Conservation (phyloP, 179 eudicot species). For the Beta corolliflora region DNA sequence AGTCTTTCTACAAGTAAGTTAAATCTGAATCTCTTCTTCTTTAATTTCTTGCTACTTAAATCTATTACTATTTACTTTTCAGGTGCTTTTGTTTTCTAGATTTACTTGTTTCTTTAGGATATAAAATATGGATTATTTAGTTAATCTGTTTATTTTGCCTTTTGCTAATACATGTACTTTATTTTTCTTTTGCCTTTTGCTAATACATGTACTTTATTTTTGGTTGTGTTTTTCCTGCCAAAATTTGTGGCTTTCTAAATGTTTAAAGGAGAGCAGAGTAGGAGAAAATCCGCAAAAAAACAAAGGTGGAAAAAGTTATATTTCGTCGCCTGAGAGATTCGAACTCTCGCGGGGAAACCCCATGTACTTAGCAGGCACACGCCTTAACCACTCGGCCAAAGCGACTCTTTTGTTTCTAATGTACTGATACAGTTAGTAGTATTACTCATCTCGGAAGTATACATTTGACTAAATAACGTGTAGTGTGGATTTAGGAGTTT, state of each 20-base stretch:
- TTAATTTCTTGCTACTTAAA: neutral
- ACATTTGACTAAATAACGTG: neutral
- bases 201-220: too few relatives aligned
- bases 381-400: conserved; percentile 51
- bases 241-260: neutral
- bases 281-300: neutral
- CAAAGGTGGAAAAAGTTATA: neutral
- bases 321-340: conserved; percentile 40
- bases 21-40: neutral
- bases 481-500: neutral
- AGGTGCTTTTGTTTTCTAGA: neutral
- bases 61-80: neutral
- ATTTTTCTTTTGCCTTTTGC: neutral
- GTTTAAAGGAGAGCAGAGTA: neutral
- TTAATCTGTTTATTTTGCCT: neutral
- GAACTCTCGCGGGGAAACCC: conserved; percentile 45
- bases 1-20: neutral
- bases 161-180: too few relatives aligned
- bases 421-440: neutral
- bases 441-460: too few relatives aligned
- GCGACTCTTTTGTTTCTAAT: conserved; percentile 15
- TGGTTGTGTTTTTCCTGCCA: neutral
- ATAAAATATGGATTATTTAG: neutral
- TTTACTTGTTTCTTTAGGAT: neutral
- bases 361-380: conserved; percentile 42